Base-by-base conservation (phyloP, 148 eudicot species). In the Dysphania ambrosioides region DNA sequence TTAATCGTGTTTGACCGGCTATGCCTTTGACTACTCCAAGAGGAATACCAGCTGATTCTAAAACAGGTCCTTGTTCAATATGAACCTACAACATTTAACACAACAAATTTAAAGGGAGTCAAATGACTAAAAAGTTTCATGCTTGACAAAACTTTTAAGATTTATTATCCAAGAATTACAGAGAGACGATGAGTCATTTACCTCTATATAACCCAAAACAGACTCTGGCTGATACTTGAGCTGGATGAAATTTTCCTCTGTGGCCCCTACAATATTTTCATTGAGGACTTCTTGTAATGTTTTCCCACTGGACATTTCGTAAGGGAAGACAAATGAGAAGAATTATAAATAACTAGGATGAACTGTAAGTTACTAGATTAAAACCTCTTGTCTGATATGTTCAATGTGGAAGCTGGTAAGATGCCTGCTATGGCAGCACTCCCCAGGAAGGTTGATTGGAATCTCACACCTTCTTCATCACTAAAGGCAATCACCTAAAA, bases 401-500 rank as follows among this genome's bases (percentile, higher is more conserved):
- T 87, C 77, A 95, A 71, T 63, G 96, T 76, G 35, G 93, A 79
- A 73, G 82, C 83, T 9, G 93, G 88, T 81, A 92, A 79, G 74
- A 81, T 83, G 72, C 98, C 98, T 76, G 98, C 90, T 75, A 95
- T 76, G 72, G 96, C 97, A 72, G 96, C 98, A 85, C 97, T 95
- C 66, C 98, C 98, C 64, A 95, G 84, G 81, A 95, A 95, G 23
- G 98, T 92, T n/a, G 97, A 87, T 58, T 95, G 98, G 72, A 95
- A 95, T 72, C 98, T 85, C 82, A 90, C 90, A 80, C 98, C 98
- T 82, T 95, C 98, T 82, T 95, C 98, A 59, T 95, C 98, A 76
- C 98, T 85, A 75, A 95, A 95, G 42, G 98, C 98, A 86, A 95
- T 92, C 74, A 95, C 86, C 98, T 93, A 84, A 70, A 80, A 7